These are phyloP conservation scores for Arabidopsis thaliana DNA, from an alignment of 345 rosid species.

Conservation along the genomic window TAIR10.1 NC_003070.9:18383001-18383500, in stretches of 20 bases:
- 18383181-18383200: conserved; percentile 86
- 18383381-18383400: conserved; percentile 89
- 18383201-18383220: conserved; percentile 68
- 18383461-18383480: conserved; percentile 88
- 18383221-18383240: conserved; percentile 14
- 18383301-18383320: conserved; percentile 78
- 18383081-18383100: not conserved
- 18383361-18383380: conserved; percentile 75
- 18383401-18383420: conserved; percentile 53
- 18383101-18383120: conserved; percentile 54
- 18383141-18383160: conserved; percentile 97
- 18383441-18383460: conserved; percentile 1
- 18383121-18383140: conserved; percentile 95
- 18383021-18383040: not conserved
- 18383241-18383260: not conserved
- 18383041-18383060: not conserved
- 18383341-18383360: conserved; percentile 88
- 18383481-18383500: conserved; percentile 84
- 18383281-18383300: conserved; percentile 47
- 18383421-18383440: conserved; percentile 16
- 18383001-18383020: not conserved
- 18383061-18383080: conserved; percentile 6
- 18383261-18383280: conserved; percentile 22
- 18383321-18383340: conserved; percentile 91
- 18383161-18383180: conserved; percentile 97